Percentiles rank a stretch among this genome's conserved stretches.
Evolutionary conservation across 1,139 yeast genomes (phyloP).

Genomic region (Debaryomyces robertsiae): DNA sequence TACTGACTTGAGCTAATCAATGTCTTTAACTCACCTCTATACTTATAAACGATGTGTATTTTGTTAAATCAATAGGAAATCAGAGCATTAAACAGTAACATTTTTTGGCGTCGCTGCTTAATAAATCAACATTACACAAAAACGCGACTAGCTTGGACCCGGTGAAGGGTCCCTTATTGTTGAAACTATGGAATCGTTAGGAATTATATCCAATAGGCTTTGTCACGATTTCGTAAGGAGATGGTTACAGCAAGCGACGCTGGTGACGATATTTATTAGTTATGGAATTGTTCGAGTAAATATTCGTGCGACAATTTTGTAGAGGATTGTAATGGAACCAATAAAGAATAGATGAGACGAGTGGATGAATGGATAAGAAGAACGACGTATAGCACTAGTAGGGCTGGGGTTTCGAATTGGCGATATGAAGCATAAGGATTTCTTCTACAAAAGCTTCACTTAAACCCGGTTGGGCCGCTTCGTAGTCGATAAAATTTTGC

Average conservation of each 20-base stretch:
- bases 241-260: too few species aligned
- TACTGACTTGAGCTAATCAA: constrained; percentile 1
- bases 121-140: constrained; percentile 7
- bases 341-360: too few species aligned
- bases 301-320: too few species aligned
- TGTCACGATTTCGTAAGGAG: too few species aligned
- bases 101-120: constrained; percentile 2
- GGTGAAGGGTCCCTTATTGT: constrained; percentile 1
- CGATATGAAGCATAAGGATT: constrained; percentile 15
- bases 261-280: too few species aligned
- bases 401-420: constrained; percentile 6
- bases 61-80: too few species aligned
- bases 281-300: too few species aligned
- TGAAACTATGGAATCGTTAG: neutral
- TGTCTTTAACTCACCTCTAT: constrained; percentile 3
- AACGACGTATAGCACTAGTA: too few species aligned
- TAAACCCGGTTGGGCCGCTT: constrained; percentile 60
- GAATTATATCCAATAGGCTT: neutral
- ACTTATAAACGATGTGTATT: neutral
- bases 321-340: too few species aligned
- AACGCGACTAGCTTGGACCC: constrained; percentile 6
- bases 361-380: too few species aligned
- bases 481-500: constrained; percentile 43
- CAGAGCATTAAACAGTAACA: neutral
- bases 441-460: constrained; percentile 69